Base-by-base conservation (phyloP, 108 stramenopile species). In the Mediolabrus comicus region DNA sequence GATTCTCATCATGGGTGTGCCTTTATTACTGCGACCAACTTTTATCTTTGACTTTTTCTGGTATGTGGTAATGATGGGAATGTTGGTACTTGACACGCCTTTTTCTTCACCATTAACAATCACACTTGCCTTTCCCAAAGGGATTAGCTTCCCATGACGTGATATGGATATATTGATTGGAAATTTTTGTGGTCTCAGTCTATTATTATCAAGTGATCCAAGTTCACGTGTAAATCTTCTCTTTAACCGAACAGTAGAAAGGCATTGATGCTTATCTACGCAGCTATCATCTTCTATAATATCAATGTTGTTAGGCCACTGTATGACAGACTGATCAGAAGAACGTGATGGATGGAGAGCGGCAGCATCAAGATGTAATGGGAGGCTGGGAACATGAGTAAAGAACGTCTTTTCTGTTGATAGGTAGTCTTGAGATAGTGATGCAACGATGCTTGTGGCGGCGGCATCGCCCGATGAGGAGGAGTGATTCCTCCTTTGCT, bases 81-180 rank as follows among this genome's bases (percentile, higher is more conserved):
- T 39, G 13, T 30, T 25, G 24, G 35, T 57, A 16, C 39, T 58
- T 5, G 26, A 24, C 17, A 32, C 51, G 33, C 56, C 63, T 2
- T 22, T 46, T 30, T 73, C 72, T 51, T 73, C 63, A 10, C 72
- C 72, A 58, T 2, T 35, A 16, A 73, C 49, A 16, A 73, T 27
- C 13, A 73, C n/a, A 26, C 59, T 32, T 27, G 56, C 72, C 28
- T 54, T 36, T 26, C 72, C 72, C 43, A 73, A 33, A 24, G 3
- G 3, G 22, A 22, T 22, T 22, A 49, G 4, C 14, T 49, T 13
- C n/a, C 46, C 46, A 49, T 49, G 17, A n/a, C 46, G 46, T 22
- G 46, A 49, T 13, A 49, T 4, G 46, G 46, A 49, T 6, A 49
- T 6, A 22, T 5, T 3, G 46, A 49, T 49, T 4, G 46, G 19